Percentiles rank a stretch among this genome's conserved stretches.
Evolutionary conservation across 176 grass and related monocot genomes (phyloP).

Genomic region (Carex parvula): DNA sequence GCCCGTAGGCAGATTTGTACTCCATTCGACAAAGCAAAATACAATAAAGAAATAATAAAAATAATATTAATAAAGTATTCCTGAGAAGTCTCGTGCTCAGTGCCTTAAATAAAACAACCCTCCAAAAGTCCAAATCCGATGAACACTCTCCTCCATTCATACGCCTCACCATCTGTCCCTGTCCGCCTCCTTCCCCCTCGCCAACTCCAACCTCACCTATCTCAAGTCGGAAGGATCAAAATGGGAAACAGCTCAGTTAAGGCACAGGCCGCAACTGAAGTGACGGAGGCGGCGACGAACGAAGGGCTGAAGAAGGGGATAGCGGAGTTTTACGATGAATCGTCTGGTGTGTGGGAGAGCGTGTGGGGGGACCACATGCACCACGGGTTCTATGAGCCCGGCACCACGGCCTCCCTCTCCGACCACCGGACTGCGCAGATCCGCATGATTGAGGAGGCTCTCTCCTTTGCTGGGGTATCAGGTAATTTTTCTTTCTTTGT

Average conservation of each 20-base stretch:
- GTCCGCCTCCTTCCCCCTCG: background rate
- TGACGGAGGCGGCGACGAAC: background rate
- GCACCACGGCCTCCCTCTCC: conserved; percentile 40
- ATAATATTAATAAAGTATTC: too few species aligned
- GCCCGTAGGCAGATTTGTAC: too few species aligned
- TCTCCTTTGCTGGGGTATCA: conserved; percentile 69
- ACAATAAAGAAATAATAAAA: too few species aligned
- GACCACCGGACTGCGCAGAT: conserved; percentile 79
- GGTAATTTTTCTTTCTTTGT: conserved; percentile 24
- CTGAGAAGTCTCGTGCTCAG: too few species aligned
- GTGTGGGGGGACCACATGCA: conserved; percentile 99
- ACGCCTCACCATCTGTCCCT: background rate
- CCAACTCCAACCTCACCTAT: background rate
- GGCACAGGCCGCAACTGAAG: conserved; percentile 4
- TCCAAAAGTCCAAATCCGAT: background rate
- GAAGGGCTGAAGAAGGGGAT: conserved; percentile 84
- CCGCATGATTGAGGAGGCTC: conserved; percentile 90
- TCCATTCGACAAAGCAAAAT: too few species aligned
- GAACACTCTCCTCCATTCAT: conserved; percentile 30
- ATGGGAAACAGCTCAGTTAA: background rate
- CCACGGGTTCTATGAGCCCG: conserved; percentile 77
- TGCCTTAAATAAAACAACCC: background rate
- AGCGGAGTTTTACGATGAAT: conserved; percentile 95
- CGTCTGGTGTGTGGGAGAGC: conserved; percentile 76
- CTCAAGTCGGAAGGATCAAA: background rate